Evolutionary conservation across 805 yeast species (phyloP), one percentile per base, ranked within the genome.

Genomic region (Candida alai): DNA sequence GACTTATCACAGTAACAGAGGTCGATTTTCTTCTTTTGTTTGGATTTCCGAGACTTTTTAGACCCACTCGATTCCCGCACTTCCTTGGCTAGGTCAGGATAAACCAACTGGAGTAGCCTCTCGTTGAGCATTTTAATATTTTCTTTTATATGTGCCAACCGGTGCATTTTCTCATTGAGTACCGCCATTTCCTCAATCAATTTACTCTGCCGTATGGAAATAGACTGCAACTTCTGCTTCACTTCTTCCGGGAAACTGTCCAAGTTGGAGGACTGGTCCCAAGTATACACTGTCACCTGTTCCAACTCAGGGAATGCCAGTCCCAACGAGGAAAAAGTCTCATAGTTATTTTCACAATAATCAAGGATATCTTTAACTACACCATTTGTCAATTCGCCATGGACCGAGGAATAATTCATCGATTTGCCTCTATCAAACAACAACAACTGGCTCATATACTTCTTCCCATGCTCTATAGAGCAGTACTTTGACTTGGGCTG

Each of bases 401-500:
- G 24, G 7, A 6, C 5, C 13, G 15, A 10, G n/a, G n/a, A n/a
- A n/a, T n/a, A n/a, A n/a, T n/a, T 4, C 15, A 4, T 11, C 23
- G 23, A 9, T 25, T 17, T 16, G 4, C 4, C 25, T 7, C 6
- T 13, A 15, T 5, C 23, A 14, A 10, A 31, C 17, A 57, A 22
- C 17, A 70, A 36, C 27, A 48, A 39, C 16, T 44, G 40, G 29
- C 45, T 49, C 56, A 74, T 59, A 42, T 56, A 80, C 39, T 30
- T 50, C 32, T 22, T 36, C 4, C 95, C 96, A 56, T 89, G 95
- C 17, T 74, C 84, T 14, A 68, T 70, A 11, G 76, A 60, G 52
- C 97, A 88, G 52, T 84, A 88, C 54, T 88, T 86, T 21, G 87
- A 47, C n/a, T 45, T 55, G 15, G 50, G 47, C 1, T 52, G 58